These are phyloP conservation scores for Phaeotremella skinneri DNA, from an alignment of 768 basidiomycete genomes.

Conservation along the genomic window DNA sequence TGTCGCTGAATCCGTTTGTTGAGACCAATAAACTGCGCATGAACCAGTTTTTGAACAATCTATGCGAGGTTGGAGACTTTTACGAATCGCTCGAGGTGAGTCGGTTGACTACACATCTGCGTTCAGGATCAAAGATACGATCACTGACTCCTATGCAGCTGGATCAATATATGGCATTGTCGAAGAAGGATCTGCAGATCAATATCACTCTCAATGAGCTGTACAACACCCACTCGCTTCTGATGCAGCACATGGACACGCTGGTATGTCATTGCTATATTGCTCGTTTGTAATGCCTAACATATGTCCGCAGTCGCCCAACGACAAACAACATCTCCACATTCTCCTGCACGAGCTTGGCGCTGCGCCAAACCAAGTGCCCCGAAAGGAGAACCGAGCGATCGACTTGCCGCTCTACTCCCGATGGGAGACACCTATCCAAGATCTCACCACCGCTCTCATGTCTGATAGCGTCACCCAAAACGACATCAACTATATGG, in stretches of 20 bases:
- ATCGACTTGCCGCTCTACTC: conserved; percentile 89
- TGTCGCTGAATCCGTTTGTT: conserved; percentile 95
- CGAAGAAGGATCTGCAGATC: conserved; percentile 97
- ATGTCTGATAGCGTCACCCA: conserved; percentile 89
- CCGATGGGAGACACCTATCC: conserved; percentile 98
- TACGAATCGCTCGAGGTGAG: conserved; percentile 95
- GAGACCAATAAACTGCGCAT: conserved; percentile 98
- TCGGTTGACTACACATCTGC: conserved; percentile 12
- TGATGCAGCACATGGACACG: conserved; percentile 90
- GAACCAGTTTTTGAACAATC: conserved; percentile 91
- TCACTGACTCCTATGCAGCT: conserved; percentile 60
- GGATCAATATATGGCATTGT: conserved; percentile 99
- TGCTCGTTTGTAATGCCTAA: background rate
- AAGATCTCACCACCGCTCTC: conserved; percentile 91
- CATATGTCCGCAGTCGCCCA: conserved; percentile 67
- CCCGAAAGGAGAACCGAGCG: conserved; percentile 94
- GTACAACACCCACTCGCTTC: conserved; percentile 96
- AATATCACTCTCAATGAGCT: conserved; percentile 98
- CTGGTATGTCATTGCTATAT: conserved; percentile 61
- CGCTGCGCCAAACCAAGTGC: conserved; percentile 86
- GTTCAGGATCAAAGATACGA: conserved; percentile 1
- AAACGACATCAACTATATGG: conserved; percentile 99
- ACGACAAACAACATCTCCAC: conserved; percentile 95
- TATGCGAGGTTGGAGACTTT: conserved; percentile 99
- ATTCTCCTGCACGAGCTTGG: conserved; percentile 96